Conservation (phyloP, 2,329 filamentous ascomycete genomes). For the Moelleriella libera region DNA sequence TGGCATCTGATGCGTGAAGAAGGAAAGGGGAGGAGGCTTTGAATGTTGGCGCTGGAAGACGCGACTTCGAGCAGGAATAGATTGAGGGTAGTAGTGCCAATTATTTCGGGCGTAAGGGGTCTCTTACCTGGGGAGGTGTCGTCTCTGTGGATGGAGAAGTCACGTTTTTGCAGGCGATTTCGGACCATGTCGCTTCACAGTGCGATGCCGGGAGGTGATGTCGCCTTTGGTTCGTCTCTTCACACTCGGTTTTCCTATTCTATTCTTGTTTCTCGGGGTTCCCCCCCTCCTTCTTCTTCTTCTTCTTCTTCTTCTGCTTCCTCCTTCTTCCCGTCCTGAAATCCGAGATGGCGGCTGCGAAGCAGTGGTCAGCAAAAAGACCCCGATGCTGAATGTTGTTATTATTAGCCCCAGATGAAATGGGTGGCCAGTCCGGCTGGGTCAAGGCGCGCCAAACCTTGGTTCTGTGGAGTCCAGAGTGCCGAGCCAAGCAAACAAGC, state of each 20-base stretch:
- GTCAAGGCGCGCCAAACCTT: no score
- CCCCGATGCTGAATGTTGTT: background rate
- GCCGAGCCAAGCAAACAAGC: no score
- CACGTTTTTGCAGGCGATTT: constrained; percentile 17
- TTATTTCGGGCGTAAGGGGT: background rate
- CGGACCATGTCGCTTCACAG: constrained; percentile 12
- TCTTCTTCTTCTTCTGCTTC: no score
- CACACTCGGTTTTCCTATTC: no score
- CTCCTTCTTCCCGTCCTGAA: no score
- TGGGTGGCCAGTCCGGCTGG: background rate
- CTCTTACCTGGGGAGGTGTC: constrained; percentile 1
- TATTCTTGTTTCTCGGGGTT: no score
- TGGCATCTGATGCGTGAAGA: no score
- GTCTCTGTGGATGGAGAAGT: constrained; percentile 21
- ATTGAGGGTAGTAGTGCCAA: background rate
- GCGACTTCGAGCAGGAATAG: background rate
- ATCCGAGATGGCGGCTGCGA: background rate
- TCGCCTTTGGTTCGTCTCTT: no score
- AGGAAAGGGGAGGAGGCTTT: no score
- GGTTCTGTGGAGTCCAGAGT: no score
- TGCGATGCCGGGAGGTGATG: no score
- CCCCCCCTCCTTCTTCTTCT: no score
- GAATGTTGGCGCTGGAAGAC: background rate
- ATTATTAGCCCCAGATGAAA: background rate
- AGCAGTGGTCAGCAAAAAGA: background rate